Evolutionary conservation across 176 grass and related monocot species (phyloP), one percentile per base, ranked within the genome.

Genomic region (Raddia distichophylla): DNA sequence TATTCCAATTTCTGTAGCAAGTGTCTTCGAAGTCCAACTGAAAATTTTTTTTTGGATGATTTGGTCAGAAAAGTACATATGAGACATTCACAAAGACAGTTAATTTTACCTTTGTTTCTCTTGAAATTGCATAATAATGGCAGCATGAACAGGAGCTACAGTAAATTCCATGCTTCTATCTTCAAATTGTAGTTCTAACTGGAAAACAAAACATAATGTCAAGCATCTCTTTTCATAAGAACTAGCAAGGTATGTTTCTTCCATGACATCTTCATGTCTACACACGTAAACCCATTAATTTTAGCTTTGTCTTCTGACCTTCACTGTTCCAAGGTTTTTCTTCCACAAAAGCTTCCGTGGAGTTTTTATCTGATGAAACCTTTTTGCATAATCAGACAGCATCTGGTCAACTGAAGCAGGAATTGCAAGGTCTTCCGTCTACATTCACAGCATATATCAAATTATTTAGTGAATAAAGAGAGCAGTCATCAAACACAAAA

Each of bases 181-280:
- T 84, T 93, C 95, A 76, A 98, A 98, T 89, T 98, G 86, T 64
- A 98, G 82, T 80, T 98, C 95, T 85, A 98, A 60, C 95, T 98
- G 86, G 65, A 74, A 86, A 42, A 27, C 10, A 67, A 74, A 60
- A 75, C 40, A 74, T 18, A 71, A 65, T 68, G 42, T 7, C 71
- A 80, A 67, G 44, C 50, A 65, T 51, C 67, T 66, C 50, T 47
- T 42, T 34, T 75, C 45, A 46, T 50, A 85, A 67, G 19, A 71
- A 40, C 37, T 40, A 40, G 37, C 37, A 40, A 5, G 17, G 67
- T 35, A 58, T 64, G 12, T 50, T 60, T 27, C 13, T 74, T 22
- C 42, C 48, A 18, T 27, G 27, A 27, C 27, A 27, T 80, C 64
- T 42, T 56, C 13, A 58, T 57, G 20, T 33, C 16, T 71, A 76